These are phyloP conservation scores for Ministeria vibrans DNA, from an alignment of 78 protist genomes.

Conservation along the genomic window DNA sequence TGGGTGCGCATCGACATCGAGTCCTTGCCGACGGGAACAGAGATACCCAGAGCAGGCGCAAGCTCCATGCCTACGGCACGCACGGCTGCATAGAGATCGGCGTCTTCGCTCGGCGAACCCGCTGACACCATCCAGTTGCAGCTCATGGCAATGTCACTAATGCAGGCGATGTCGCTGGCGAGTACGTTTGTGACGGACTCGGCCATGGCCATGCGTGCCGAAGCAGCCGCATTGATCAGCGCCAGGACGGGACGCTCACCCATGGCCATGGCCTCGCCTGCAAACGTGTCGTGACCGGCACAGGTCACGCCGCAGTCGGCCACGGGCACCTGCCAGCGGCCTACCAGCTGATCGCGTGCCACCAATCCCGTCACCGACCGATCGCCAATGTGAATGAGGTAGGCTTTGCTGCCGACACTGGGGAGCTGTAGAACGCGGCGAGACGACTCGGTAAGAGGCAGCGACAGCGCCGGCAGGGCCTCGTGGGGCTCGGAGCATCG, in stretches of 20 bases:
- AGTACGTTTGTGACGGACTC: conserved; percentile 81
- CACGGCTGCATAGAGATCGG: conserved; percentile 74
- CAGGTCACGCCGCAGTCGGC: conserved; percentile 73
- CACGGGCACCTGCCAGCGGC: conserved; percentile 79
- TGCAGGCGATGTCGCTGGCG: conserved; percentile 40
- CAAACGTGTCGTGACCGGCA: conserved; percentile 14
- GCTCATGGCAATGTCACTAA: conserved; percentile 54
- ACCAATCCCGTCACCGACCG: conserved; percentile 86
- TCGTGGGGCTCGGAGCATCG: too few species aligned
- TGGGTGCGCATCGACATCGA: conserved; percentile 82
- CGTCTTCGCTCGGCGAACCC: conserved; percentile 76
- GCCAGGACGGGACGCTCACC: conserved; percentile 41
- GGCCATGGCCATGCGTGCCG: conserved; percentile 77
- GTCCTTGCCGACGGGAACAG: conserved; percentile 73
- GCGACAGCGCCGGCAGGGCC: not conserved
- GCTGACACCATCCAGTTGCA: conserved; percentile 95
- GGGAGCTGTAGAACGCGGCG: conserved; percentile 61
- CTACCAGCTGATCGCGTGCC: conserved; percentile 88
- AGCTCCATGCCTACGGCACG: conserved; percentile 50
- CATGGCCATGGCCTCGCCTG: conserved; percentile 30
- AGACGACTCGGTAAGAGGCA: not conserved
- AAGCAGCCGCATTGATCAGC: conserved; percentile 58
- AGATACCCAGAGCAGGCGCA: conserved; percentile 29
- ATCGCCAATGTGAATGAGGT: conserved; percentile 77
- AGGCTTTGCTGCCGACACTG: conserved; percentile 83